These are phyloP conservation scores for Fusarium praegraminearum DNA, from an alignment of 2,329 filamentous ascomycete genomes.

Conservation along the genomic window DNA sequence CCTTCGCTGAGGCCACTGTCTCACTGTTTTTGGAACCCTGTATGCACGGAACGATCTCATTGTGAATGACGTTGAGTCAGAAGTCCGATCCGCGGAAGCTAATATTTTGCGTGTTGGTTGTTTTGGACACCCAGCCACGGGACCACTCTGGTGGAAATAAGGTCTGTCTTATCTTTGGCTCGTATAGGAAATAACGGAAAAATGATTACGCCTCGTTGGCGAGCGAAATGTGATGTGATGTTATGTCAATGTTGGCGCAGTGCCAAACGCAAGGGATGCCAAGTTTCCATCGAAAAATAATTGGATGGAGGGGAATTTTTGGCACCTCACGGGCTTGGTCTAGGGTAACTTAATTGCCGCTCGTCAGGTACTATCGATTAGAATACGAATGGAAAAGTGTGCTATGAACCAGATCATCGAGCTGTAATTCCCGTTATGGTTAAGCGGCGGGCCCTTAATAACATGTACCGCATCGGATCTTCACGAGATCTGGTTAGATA, in stretches of 20 bases:
- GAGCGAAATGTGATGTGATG: conserved; percentile 23
- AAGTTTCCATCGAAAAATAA: conserved; percentile 23
- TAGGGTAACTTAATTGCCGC: conserved; percentile 35
- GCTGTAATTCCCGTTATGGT: conserved; percentile 20
- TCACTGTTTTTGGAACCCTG: conserved; percentile 21
- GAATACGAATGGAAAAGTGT: conserved; percentile 15
- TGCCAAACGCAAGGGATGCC: conserved; percentile 33
- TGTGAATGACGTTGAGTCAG: conserved; percentile 22
- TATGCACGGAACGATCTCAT: conserved; percentile 42
- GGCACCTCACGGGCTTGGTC: conserved; percentile 14
- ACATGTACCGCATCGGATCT: conserved; percentile 38
- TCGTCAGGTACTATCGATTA: conserved; percentile 23
- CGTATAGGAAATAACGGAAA: conserved; percentile 16
- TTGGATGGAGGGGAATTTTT: conserved; percentile 31
- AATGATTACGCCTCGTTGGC: conserved; percentile 13
- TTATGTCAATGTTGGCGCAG: conserved; percentile 11
- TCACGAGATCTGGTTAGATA: conserved; percentile 12
- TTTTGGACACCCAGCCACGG: conserved; percentile 7
- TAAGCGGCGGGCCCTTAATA: conserved; percentile 29
- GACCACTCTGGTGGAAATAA: conserved; percentile 4
- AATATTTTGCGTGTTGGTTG: conserved; percentile 12
- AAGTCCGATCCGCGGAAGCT: conserved; percentile 11
- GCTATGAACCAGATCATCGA: conserved; percentile 2
- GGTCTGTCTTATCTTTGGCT: background rate
- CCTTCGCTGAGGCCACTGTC: conserved; percentile 31